Evolutionary conservation across 768 basidiomycete genomes (phyloP).

Genomic region (Termitomyces sp.): DNA sequence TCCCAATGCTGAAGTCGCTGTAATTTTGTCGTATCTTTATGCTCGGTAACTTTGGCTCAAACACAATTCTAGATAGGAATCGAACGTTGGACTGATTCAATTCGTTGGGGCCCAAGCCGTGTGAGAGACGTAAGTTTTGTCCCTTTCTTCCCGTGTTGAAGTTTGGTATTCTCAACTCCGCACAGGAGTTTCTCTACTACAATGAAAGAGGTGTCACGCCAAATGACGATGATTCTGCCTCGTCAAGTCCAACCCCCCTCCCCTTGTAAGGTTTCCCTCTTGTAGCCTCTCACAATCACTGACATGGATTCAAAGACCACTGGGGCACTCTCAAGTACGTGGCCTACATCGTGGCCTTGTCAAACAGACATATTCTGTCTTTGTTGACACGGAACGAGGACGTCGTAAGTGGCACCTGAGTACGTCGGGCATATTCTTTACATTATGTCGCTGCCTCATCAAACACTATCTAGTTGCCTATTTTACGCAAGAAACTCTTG

Average conservation of each 20-base stretch:
- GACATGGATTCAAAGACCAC: slow-evolving; percentile 12
- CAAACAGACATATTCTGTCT: slow-evolving; percentile 80
- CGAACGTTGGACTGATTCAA: slow-evolving; percentile 79
- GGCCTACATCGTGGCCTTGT: slow-evolving; percentile 42
- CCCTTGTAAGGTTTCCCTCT: slow-evolving; percentile 33
- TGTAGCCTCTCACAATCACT: not conserved
- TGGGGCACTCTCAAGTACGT: slow-evolving; percentile 17
- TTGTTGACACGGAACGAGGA: slow-evolving; percentile 59
- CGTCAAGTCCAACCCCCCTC: slow-evolving; percentile 40
- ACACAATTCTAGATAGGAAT: slow-evolving; percentile 55
- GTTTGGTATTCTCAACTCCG: slow-evolving; percentile 2
- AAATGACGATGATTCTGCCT: slow-evolving; percentile 33
- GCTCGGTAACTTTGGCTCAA: slow-evolving; percentile 9
- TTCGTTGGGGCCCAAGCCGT: slow-evolving; percentile 74
- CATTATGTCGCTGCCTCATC: slow-evolving; percentile 1
- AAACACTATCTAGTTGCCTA: slow-evolving; percentile 55
- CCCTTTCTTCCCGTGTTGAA: not conserved
- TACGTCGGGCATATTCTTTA: slow-evolving; percentile 25
- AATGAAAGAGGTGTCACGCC: slow-evolving; percentile 56
- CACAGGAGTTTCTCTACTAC: slow-evolving; percentile 73
- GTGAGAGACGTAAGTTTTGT: slow-evolving; percentile 58
- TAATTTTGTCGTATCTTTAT: slow-evolving; percentile 33
- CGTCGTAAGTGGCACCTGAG: slow-evolving; percentile 80
- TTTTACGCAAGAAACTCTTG: slow-evolving; percentile 58
- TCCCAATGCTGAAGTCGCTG: slow-evolving; percentile 57